A percentile compares a stretch with the other conserved stretches of the same genome.
These are phyloP conservation scores for Geotrichum histeridarum DNA, from an alignment of 1,139 yeast species.

Conservation along the genomic window DNA sequence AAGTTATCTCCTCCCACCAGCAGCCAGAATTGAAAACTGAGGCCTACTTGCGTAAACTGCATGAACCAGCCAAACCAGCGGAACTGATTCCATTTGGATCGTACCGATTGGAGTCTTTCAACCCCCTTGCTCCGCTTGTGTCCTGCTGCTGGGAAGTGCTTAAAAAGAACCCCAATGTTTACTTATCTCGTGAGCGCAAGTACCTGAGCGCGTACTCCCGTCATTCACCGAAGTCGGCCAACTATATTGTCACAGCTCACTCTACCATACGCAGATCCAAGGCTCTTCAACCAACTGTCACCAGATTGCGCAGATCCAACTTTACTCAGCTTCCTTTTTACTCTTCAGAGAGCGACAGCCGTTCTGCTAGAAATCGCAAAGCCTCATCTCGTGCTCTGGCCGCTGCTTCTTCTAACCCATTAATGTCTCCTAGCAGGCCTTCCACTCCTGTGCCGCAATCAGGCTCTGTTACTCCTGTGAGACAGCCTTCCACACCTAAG, in stretches of 20 bases:
- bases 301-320: too few species aligned
- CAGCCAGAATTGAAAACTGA: not conserved
- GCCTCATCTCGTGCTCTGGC: constrained; percentile 2
- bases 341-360: constrained; percentile 1
- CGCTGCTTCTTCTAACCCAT: too few species aligned
- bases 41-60: not conserved
- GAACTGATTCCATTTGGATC: constrained; percentile 1
- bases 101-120: not conserved
- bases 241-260: constrained; percentile 5
- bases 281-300: too few species aligned
- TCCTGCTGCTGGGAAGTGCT: not conserved
- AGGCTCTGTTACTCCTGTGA: not conserved
- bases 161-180: constrained; percentile 1
- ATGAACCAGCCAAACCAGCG: not conserved
- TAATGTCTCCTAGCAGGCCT: too few species aligned
- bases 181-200: not conserved
- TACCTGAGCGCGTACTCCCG: not conserved
- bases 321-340: too few species aligned
- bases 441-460: too few species aligned
- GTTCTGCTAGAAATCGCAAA: constrained; percentile 4
- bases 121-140: not conserved
- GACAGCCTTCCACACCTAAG: not conserved
- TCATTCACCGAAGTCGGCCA: not conserved
- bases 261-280: constrained; percentile 3
- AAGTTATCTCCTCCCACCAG: too few species aligned